Base-by-base conservation (phyloP, 345 rosid species). In the Balakata baccata region DNA sequence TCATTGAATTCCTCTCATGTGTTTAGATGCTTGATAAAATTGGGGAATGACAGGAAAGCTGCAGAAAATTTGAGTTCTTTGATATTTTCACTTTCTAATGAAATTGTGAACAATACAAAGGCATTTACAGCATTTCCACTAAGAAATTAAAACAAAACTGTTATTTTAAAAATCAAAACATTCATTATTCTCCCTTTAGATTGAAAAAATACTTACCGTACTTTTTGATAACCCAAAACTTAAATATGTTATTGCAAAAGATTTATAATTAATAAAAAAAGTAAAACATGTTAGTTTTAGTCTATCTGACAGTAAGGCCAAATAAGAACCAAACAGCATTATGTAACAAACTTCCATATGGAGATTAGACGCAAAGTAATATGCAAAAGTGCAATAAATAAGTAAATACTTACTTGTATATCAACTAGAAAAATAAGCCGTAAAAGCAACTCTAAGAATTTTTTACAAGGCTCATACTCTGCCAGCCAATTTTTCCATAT, bases 341-440 rank as follows among this genome's bases (percentile, higher is more conserved):
- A 64, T 13, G 25, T 38, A 64, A 57, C 34, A 56, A 68, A 62
- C 71, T 51, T 59, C 22, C 72, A n/a, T 66, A 34, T 18, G 41
- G 17, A 68, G 17, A 79, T 66, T 45, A 66, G 63, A 60, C 22
- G 20, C 7, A 49, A 37, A 72, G 49, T 34, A 23, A 11, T 25
- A 67, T 37, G 46, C 20, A 41, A 29, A 70, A 70, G 29, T 52
- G 38, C 20, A 72, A 72, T 50, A 68, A 54, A 39, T 2, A 50
- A 45, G 41, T 3, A 8, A 72, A 18, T 39, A 66, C 89, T 82
- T 81, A 87, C 98, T 84, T 94, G 98, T 79, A 92, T 86, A 83
- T 92, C 98, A 66, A 88, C 94, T 37, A 94, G 80, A 45, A 91
- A 88, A 69, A 94, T 78, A 77, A 94, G 97, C 58, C 86, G 84